Evolutionary conservation across 2,329 filamentous ascomycete species (phyloP).

Genomic region (Pseudopithomyces maydicus): DNA sequence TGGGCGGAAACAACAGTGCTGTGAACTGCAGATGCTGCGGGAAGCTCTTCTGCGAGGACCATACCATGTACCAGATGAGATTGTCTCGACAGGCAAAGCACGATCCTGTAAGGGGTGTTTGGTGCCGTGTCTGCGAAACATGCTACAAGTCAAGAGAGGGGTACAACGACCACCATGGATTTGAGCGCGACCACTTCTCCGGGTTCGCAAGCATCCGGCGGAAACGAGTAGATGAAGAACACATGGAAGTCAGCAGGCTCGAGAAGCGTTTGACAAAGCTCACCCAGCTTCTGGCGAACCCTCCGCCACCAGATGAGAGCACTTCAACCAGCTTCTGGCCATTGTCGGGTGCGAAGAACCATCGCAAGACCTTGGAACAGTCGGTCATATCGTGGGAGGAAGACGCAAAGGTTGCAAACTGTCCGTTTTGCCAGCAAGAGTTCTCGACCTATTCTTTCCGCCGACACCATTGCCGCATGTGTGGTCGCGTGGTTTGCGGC

Average conservation of each 20-base stretch:
- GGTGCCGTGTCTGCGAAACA: slow-evolving; percentile 97
- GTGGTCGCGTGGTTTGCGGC: slow-evolving; percentile 89
- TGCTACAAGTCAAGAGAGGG: slow-evolving; percentile 96
- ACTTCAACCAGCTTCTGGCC: slow-evolving; percentile 59
- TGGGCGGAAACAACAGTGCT: slow-evolving; percentile 79
- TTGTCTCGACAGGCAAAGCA: slow-evolving; percentile 86
- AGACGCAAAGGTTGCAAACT: slow-evolving; percentile 76
- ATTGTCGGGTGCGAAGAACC: slow-evolving; percentile 66
- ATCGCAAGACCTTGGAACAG: slow-evolving; percentile 83
- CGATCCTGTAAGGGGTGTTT: slow-evolving; percentile 86
- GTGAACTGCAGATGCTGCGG: slow-evolving; percentile 96
- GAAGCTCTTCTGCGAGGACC: slow-evolving; percentile 91
- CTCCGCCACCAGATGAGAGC: slow-evolving; percentile 67
- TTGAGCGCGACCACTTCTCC: slow-evolving; percentile 72
- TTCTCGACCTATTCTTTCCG: slow-evolving; percentile 93
- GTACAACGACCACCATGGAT: slow-evolving; percentile 85
- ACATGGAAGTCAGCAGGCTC: slow-evolving; percentile 84
- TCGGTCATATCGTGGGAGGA: slow-evolving; percentile 96
- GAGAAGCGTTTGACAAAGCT: slow-evolving; percentile 92
- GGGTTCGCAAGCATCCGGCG: slow-evolving; percentile 73
- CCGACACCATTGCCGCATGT: slow-evolving; percentile 92
- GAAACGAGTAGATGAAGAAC: slow-evolving; percentile 80
- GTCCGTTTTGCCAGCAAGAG: slow-evolving; percentile 94
- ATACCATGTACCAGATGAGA: slow-evolving; percentile 99
- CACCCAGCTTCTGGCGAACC: slow-evolving; percentile 79